Evolutionary conservation across 2,329 filamentous ascomycete genomes (phyloP).

Genomic region (Grosmannia penicillata): DNA sequence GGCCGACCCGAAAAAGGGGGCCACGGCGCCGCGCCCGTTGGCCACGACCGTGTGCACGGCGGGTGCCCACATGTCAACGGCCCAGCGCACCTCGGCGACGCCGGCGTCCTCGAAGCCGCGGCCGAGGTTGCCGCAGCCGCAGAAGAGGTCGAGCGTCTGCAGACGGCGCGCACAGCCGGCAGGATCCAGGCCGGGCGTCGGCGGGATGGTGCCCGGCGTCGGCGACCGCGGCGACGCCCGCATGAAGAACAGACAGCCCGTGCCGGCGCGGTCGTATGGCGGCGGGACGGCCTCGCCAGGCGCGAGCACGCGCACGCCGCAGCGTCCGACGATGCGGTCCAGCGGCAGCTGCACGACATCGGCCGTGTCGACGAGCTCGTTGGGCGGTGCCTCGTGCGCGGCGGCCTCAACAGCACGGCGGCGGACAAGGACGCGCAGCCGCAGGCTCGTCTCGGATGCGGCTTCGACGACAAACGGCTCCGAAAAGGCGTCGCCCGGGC

Average conservation of each 20-base stretch:
- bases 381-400: slow-evolving; percentile 23
- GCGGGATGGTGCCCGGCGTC: too few relatives aligned
- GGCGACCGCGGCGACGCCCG: too few relatives aligned
- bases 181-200: too few relatives aligned
- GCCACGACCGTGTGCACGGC: slow-evolving; percentile 64
- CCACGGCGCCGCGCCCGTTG: slow-evolving; percentile 34
- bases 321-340: slow-evolving; percentile 35
- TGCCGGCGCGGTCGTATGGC: slow-evolving; percentile 52
- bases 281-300: slow-evolving; percentile 30
- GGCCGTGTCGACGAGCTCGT: slow-evolving; percentile 45
- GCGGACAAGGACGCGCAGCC: slow-evolving; percentile 23
- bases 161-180: too few relatives aligned
- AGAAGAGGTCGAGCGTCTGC: slow-evolving; percentile 57
- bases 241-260: slow-evolving; percentile 52
- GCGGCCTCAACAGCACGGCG: slow-evolving; percentile 34
- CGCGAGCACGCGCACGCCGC: slow-evolving; percentile 42
- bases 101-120: slow-evolving; percentile 60
- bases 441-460: too few relatives aligned
- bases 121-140: slow-evolving; percentile 64
- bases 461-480: background rate
- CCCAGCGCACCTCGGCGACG: slow-evolving; percentile 48
- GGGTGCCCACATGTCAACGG: slow-evolving; percentile 47
- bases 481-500: background rate
- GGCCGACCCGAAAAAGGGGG: slow-evolving; percentile 56
- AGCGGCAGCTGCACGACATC: slow-evolving; percentile 22